Evolutionary conservation across 805 yeast genomes (phyloP), one percentile per base, ranked within the genome.

Genomic region (Candida michaelii): DNA sequence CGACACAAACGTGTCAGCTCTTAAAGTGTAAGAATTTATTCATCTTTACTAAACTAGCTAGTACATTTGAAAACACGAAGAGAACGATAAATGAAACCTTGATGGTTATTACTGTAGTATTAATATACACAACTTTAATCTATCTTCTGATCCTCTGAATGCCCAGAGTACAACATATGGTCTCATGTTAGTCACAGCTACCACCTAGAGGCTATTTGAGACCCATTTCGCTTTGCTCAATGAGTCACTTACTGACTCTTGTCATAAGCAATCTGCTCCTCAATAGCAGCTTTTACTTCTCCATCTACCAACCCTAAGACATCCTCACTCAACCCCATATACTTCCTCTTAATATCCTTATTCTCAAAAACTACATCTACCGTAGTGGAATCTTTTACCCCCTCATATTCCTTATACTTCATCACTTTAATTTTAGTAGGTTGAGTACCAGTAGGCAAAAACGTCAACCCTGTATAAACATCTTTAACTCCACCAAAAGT

Each of bases 391-490:
- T 39, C 42, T 8, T 17, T 32, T 19, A 62, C 56, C 10, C 42
- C 42, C 18, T 58, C 63, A 4, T 51, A 49, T 10, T 58, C 43
- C 6, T 51, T 58, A 1, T 63, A 42, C 37, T 63, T 68, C 21
- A 42, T 48, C 6, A 65, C 34, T 23, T 56, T 51, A 5, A 71
- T 65, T 34, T 55, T 54, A 5, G 76, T 68, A 1, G 98, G 88
- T 64, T 93, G 99, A 6, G 95, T 83, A 4, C 71, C 67, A 15
- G 54, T 58, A 3, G 98, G 97, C 25, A 79, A 79, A 59, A 89
- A 88, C 27, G 74, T 70, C 24, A 85, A 72, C n/a, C 95, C 95
- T 0, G 96, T 85, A 60, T 89, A 91, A 1, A 85, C 78, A 58
- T 91, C 98, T 56, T 82, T 80, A 15, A 78, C 59, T 1, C 90